These are phyloP conservation scores for Coemansia sp. DNA, from an alignment of 192 early-diverging fungal species.

Conservation along the genomic window DNA sequence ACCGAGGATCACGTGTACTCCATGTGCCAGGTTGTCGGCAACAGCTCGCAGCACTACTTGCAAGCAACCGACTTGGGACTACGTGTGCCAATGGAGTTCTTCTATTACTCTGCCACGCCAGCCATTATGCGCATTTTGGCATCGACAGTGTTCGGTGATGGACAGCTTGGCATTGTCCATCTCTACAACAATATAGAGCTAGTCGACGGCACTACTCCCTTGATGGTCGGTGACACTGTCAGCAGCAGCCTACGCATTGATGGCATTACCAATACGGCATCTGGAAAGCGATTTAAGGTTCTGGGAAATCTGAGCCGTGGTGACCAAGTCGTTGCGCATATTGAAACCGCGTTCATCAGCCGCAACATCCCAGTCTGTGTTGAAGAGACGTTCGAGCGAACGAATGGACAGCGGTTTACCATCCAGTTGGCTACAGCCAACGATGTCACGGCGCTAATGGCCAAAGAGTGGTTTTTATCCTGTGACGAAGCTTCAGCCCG, in stretches of 20 bases:
- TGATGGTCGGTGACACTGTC: slow-evolving; percentile 74
- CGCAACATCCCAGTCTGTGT: slow-evolving; percentile 75
- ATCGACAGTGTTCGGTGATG: slow-evolving; percentile 83
- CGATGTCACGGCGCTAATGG: slow-evolving; percentile 79
- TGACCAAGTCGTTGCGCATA: slow-evolving; percentile 65
- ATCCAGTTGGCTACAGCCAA: slow-evolving; percentile 65
- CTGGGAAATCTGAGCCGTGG: slow-evolving; percentile 63
- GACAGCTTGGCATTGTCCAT: slow-evolving; percentile 81
- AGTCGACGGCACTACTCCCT: slow-evolving; percentile 60
- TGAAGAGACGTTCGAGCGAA: slow-evolving; percentile 73
- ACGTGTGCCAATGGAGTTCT: slow-evolving; percentile 86
- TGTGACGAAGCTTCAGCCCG: slow-evolving; percentile 14
- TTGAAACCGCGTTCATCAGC: slow-evolving; percentile 80
- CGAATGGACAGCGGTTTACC: slow-evolving; percentile 67
- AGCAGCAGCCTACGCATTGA: slow-evolving; percentile 71
- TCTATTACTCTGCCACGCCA: slow-evolving; percentile 77
- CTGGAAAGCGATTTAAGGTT: slow-evolving; percentile 84
- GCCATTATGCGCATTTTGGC: slow-evolving; percentile 80
- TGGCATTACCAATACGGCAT: slow-evolving; percentile 75
- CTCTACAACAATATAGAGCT: slow-evolving; percentile 81
- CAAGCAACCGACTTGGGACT: slow-evolving; percentile 53
- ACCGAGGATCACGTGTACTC: slow-evolving; percentile 82
- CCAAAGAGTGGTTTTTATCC: slow-evolving; percentile 80
- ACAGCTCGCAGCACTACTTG: slow-evolving; percentile 60
- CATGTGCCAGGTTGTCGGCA: slow-evolving; percentile 72